These are phyloP conservation scores for Arthroderma sp. DNA, from an alignment of 2,329 filamentous ascomycete species.

Conservation along the genomic window DNA sequence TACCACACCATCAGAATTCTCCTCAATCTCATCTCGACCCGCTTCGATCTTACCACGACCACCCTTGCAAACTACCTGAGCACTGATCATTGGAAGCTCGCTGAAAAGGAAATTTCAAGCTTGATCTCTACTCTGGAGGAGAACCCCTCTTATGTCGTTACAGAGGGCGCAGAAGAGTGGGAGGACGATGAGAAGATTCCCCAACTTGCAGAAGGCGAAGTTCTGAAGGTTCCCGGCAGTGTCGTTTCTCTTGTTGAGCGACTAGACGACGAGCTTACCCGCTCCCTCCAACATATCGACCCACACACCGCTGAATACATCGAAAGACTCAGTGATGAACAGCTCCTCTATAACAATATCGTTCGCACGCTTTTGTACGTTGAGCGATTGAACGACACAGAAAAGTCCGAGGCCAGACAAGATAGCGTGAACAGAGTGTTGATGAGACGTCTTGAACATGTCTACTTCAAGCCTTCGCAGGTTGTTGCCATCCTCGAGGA, in stretches of 20 bases:
- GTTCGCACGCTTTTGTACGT: conserved; percentile 80
- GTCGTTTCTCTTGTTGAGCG: conserved; percentile 89
- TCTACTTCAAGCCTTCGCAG: conserved; percentile 97
- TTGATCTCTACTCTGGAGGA: conserved; percentile 68
- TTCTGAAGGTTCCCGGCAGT: conserved; percentile 84
- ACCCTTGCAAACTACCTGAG: conserved; percentile 66
- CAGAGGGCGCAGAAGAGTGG: conserved; percentile 93
- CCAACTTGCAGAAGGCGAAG: conserved; percentile 56
- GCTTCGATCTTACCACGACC: conserved; percentile 82
- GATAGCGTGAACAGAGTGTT: conserved; percentile 85
- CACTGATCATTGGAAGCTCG: conserved; percentile 91
- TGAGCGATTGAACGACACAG: conserved; percentile 56
- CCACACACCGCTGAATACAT: conserved; percentile 98
- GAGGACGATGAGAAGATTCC: conserved; percentile 96
- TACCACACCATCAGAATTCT: conserved; percentile 93
- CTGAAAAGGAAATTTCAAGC: conserved; percentile 69
- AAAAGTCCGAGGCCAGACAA: conserved; percentile 59
- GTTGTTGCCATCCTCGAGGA: conserved; percentile 91
- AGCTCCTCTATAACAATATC: conserved; percentile 79
- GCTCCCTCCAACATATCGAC: conserved; percentile 94
- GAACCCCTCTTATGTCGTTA: conserved; percentile 68
- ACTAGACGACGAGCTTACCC: conserved; percentile 90
- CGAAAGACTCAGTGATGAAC: conserved; percentile 84
- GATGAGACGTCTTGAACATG: conserved; percentile 87
- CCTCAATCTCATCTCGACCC: conserved; percentile 77